Base-by-base conservation (phyloP, 2,329 filamentous ascomycete genomes). In the Plectosphaerella cucumerina region DNA sequence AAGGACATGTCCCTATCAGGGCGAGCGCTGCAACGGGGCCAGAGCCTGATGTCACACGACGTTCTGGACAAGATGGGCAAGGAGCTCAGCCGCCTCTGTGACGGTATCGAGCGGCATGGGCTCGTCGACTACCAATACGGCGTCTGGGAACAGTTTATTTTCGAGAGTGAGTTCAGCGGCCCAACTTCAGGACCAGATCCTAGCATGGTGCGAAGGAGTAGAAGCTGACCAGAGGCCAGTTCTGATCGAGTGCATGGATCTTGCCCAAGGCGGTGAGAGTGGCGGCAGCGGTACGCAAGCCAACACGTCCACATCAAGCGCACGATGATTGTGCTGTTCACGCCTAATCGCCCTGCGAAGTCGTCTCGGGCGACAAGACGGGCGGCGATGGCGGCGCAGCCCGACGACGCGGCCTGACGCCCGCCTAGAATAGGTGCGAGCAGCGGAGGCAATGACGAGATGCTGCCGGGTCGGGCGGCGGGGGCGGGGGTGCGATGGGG, bases 71-170 rank as follows among this genome's bases (percentile, higher is more conserved):
- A 84, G 58, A 86, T 97, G 81, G 90, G 89, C 12, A 86, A 87
- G 50, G 87, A 96, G 61, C 70, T 99, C 26, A 80, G 96, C 50
- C 81, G 85, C 47, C 76, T 96, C 47, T 96, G 92, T 65, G 91
- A 97, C 65, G 82, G 82, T 47, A 81, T 97, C 55, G 93, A 97
- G 68, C 86, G 87, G 58, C 86, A 95, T 64, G 94, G 94, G n/a
- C 74, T 99, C 45, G 90, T 99, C 11, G 94, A 99, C 71, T 99
- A 97, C 66, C 88, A 97, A 63, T 95, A 96, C 73, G 94, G 94
- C 9, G 89, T 97, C 22, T 95, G 90, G 82, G 94, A 97, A 70
- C 92, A 97, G 65, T 85, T 89, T 63, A 97, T 97, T 60, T 82
- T 94, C 59, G 81, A 82, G 52, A 80, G 92, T 96, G 75, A 70